These are phyloP conservation scores for Diutina scorzettiae DNA, from an alignment of 1,139 yeast genomes.

Conservation along the genomic window DNA sequence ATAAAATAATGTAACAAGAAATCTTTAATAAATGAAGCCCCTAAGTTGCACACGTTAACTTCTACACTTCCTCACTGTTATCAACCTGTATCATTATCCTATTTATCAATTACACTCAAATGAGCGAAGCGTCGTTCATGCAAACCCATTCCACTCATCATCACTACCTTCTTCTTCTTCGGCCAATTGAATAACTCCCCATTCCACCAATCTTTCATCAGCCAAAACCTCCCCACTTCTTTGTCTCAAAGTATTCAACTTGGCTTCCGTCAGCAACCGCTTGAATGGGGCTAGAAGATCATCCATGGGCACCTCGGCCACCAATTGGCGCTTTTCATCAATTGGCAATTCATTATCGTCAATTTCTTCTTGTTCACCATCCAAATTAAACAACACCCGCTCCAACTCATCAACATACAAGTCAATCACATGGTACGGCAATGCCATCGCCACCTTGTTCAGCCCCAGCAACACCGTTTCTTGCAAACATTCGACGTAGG, in stretches of 20 bases:
- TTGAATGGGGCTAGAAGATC: slow-evolving; percentile 48
- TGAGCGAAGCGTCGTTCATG: no score
- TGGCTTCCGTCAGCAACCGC: slow-evolving; percentile 35
- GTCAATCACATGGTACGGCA: slow-evolving; percentile 79
- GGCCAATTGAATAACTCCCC: slow-evolving; percentile 41
- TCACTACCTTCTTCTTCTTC: slow-evolving; percentile 13
- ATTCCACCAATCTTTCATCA: slow-evolving; percentile 49
- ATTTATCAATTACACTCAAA: no score
- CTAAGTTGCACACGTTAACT: no score
- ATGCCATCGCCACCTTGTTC: slow-evolving; percentile 53
- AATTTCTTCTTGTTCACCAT: slow-evolving; percentile 27
- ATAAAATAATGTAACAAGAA: no score
- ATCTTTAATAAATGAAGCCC: no score
- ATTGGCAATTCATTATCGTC: slow-evolving; percentile 9
- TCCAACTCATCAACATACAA: slow-evolving; percentile 79
- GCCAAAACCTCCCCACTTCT: slow-evolving; percentile 55
- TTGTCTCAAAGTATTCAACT: slow-evolving; percentile 52
- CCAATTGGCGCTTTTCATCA: slow-evolving; percentile 18
- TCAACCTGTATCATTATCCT: no score
- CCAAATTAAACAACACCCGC: slow-evolving; percentile 28
- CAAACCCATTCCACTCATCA: slow-evolving; percentile 13
- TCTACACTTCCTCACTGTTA: no score
- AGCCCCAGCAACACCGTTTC: slow-evolving; percentile 45
- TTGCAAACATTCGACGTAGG: slow-evolving; percentile 32
- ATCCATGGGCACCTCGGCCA: slow-evolving; percentile 40